Percentiles rank a stretch among this genome's conserved stretches.
Evolutionary conservation across 2,329 filamentous ascomycete genomes (phyloP).

Genomic region (Celoporthe dispersa): DNA sequence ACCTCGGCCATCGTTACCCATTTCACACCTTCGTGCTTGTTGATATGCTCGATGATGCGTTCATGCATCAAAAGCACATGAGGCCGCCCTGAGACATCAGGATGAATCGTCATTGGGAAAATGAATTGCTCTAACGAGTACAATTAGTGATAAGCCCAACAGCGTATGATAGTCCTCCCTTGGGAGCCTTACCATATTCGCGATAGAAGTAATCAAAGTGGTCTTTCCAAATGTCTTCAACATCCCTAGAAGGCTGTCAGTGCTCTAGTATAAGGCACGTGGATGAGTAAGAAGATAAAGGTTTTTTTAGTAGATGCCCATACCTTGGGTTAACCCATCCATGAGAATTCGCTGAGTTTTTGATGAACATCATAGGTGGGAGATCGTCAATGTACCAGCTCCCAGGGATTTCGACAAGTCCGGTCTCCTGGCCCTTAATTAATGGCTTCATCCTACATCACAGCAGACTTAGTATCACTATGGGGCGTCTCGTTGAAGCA

Average conservation of each 20-base stretch:
- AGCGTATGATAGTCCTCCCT: neutral
- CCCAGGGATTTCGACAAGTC: slow-evolving; percentile 68
- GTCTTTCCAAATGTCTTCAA: slow-evolving; percentile 68
- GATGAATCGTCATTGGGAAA: slow-evolving; percentile 78
- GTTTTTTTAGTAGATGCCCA: slow-evolving; percentile 38
- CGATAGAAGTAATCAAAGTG: slow-evolving; percentile 76
- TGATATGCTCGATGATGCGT: slow-evolving; percentile 42
- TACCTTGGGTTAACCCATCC: slow-evolving; percentile 61
- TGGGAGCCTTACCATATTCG: slow-evolving; percentile 55
- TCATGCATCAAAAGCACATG: slow-evolving; percentile 77
- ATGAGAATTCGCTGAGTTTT: slow-evolving; percentile 66
- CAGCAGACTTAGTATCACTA: neutral
- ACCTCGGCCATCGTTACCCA: slow-evolving; percentile 30
- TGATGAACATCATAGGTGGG: slow-evolving; percentile 75
- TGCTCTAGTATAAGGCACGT: no score
- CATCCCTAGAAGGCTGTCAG: slow-evolving; percentile 48
- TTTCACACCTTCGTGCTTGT: slow-evolving; percentile 29
- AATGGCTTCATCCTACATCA: slow-evolving; percentile 62
- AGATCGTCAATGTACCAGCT: slow-evolving; percentile 69
- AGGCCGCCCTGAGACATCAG: slow-evolving; percentile 72
- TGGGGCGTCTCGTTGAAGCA: no score
- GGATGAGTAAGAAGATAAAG: neutral
- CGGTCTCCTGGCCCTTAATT: slow-evolving; percentile 61
- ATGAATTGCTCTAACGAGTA: slow-evolving; percentile 62
- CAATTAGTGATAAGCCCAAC: neutral